phyloP scores from a whole-genome alignment of 208 protist genomes.

The Balamuthia mandrillaris region DNA sequence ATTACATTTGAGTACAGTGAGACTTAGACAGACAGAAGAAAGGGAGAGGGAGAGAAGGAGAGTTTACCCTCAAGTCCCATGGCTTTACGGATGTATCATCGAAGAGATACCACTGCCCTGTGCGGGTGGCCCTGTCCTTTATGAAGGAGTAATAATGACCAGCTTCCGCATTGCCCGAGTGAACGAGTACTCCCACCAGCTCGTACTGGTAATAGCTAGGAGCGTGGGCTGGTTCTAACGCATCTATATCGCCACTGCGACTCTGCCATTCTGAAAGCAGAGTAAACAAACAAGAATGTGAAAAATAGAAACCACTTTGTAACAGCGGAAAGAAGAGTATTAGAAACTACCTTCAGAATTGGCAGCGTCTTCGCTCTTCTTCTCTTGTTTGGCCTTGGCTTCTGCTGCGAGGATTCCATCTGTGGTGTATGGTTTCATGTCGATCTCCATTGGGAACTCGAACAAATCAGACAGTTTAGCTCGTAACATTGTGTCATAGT shows the following conservation, averaged over 20 bases:
- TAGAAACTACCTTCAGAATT: not conserved
- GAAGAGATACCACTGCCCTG: conserved; percentile 3
- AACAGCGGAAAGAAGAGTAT: not conserved
- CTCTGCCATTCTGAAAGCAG: not conserved
- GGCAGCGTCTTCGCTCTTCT: not conserved
- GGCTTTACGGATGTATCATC: not conserved
- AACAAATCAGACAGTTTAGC: not conserved
- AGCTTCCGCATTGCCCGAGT: conserved; percentile 9
- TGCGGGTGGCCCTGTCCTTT: not conserved
- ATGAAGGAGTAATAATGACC: conserved; percentile 31
- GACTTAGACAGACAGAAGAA: not conserved
- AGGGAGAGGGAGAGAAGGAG: not conserved
- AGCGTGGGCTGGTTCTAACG: not conserved
- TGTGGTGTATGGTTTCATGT: conserved; percentile 27
- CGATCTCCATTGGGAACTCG: conserved; percentile 27
- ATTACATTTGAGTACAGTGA: too few relatives aligned
- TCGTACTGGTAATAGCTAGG: conserved; percentile 25
- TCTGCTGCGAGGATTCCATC: not conserved
- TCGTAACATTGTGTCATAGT: not conserved
- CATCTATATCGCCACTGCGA: not conserved
- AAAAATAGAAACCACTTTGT: not conserved
- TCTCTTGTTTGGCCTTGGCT: not conserved
- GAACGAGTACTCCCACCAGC: conserved; percentile 4
- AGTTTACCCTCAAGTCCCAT: not conserved
- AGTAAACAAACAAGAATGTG: not conserved